These are phyloP conservation scores for Cryptococcus jaspeensis DNA, from an alignment of 1,284 basidiomycete genomes.

Conservation along the genomic window DNA sequence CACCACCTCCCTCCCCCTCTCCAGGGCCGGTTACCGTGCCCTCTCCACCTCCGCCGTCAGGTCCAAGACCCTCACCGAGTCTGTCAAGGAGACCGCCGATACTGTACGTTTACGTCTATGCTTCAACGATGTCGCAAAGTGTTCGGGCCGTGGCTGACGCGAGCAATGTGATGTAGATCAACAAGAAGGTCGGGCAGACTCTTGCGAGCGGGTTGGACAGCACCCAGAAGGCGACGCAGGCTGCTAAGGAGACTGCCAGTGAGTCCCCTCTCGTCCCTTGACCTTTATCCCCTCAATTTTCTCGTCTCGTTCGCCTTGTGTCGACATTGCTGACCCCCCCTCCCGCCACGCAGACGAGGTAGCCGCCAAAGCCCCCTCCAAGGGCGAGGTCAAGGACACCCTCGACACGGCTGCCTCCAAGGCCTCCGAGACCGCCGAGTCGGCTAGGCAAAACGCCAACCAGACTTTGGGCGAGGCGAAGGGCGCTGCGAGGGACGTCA, in stretches of 20 bases:
- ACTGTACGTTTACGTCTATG: conserved; percentile 19
- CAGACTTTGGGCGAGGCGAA: conserved; percentile 21
- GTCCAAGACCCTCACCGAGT: conserved; percentile 29
- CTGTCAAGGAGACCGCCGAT: conserved; percentile 39
- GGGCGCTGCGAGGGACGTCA: conserved; percentile 25
- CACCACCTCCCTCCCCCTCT: conserved; percentile 8
- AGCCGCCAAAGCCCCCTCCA: conserved; percentile 19
- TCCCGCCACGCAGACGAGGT: background rate
- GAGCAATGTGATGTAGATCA: conserved; percentile 17
- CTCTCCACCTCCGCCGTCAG: conserved; percentile 25
- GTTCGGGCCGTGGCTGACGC: background rate
- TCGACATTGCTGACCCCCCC: background rate
- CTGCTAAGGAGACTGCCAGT: conserved; percentile 27
- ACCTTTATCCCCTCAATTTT: background rate
- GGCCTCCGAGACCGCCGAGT: conserved; percentile 23
- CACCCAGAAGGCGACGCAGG: conserved; percentile 20
- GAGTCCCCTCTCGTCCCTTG: conserved; percentile 3
- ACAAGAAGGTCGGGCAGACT: conserved; percentile 40
- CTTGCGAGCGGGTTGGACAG: conserved; percentile 32
- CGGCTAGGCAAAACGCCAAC: conserved; percentile 24
- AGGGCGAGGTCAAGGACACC: conserved; percentile 13
- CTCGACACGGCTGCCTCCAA: conserved; percentile 12
- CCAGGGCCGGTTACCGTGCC: conserved; percentile 17
- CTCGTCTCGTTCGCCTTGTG: background rate
- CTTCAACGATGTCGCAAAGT: background rate